These are phyloP conservation scores for Fusarium sambucinum DNA, from an alignment of 2,329 filamentous ascomycete species.

Conservation along the genomic window DNA sequence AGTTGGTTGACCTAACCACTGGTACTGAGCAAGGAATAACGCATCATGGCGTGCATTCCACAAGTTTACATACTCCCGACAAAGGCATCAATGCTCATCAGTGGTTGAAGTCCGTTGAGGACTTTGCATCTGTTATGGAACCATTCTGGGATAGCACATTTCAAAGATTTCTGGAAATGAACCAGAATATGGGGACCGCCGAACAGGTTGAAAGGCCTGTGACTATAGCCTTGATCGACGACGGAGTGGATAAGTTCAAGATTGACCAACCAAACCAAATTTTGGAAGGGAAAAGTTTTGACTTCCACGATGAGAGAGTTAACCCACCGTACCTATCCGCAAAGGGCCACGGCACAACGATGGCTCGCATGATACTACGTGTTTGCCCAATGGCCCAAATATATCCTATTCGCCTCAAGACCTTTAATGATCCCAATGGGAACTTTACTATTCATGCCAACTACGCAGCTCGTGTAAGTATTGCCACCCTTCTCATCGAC, in stretches of 20 bases:
- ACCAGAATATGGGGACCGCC: background rate
- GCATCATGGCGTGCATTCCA: too few relatives aligned
- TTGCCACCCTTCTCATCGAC: accelerated
- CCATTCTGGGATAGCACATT: too few relatives aligned
- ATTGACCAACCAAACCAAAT: background rate
- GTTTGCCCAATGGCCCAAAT: slow-evolving; percentile 4
- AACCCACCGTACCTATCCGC: background rate
- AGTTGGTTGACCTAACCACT: too few relatives aligned
- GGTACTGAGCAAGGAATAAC: too few relatives aligned
- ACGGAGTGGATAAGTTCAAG: slow-evolving; percentile 6
- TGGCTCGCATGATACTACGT: slow-evolving; percentile 6
- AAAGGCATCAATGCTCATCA: too few relatives aligned
- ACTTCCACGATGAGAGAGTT: background rate
- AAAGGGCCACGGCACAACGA: background rate
- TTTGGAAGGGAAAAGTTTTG: slow-evolving; percentile 2
- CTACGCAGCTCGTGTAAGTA: slow-evolving; percentile 1
- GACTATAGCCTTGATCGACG: background rate
- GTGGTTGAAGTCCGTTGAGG: too few relatives aligned
- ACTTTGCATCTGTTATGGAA: too few relatives aligned
- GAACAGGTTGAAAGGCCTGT: background rate
- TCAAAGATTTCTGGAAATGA: background rate
- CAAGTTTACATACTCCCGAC: too few relatives aligned
- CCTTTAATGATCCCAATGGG: background rate
- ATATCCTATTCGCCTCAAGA: background rate
- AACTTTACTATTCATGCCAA: background rate